Base-by-base conservation (phyloP, 1,139 yeast genomes). In the Pichia sorboxylosa region DNA sequence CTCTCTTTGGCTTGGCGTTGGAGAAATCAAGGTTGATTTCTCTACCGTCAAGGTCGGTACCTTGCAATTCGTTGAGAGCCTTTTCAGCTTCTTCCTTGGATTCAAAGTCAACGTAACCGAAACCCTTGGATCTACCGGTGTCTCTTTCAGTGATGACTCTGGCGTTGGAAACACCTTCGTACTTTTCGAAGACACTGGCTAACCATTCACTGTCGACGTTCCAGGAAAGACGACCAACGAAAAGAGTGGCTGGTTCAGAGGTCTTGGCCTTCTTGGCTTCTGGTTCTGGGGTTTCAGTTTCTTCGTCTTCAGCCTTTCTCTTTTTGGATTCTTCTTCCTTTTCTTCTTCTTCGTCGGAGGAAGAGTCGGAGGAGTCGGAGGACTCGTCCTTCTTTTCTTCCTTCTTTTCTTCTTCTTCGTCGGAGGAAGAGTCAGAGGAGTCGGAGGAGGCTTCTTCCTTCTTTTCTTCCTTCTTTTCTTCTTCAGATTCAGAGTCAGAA, bases 181-280 rank as follows among this genome's bases (percentile, higher is more conserved):
- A 56, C 43, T 70, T 71, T 57, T 78, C 85, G 58, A 90, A 90
- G 65, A 84, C 96, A 46, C 77, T 66, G 59, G 68, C 68, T 58
- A 90, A 74, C 94, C 94, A 82, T 39, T 76, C 94, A 55, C 85
- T 97, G 54, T 90, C 98, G 52, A 90, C 71, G 63, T 78, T 82
- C 97, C 97, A 90, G 22, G 98, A 85, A 52, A 90, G 74, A 66
- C 97, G 78, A 52, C 98, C 98, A 45, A 85, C 97, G 53, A 90
- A 90, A 47, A 90, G 63, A 43, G 97, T 90, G 39, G 90, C 83
- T 50, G 87, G 81, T 59, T 81, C 82, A 24, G 35, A n/a, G 36
- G 54, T 41, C 40, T 58, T 58, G 25, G 59, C 55, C 35, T 49
- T 55, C 48, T 54, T 52, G 19, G 45, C 36, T 38, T 51, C 51